phyloP scores from a whole-genome alignment of 2,329 filamentous ascomycete genomes.

The Lomentospora prolificans region DNA sequence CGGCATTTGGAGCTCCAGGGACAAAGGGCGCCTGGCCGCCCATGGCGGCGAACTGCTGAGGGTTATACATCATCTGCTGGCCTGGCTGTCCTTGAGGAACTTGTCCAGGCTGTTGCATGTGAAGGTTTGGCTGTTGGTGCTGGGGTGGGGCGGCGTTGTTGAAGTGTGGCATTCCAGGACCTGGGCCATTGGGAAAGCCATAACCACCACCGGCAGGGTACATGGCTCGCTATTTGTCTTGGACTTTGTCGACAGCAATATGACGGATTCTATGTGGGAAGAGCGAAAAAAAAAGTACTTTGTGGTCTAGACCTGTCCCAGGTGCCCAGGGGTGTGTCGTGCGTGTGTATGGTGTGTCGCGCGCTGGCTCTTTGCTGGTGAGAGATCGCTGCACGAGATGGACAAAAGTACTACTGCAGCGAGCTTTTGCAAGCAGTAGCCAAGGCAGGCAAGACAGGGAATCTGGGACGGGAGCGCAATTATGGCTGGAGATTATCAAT shows the following conservation, averaged over 20 bases:
- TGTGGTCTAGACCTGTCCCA: not conserved
- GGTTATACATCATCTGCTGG: slow-evolving; percentile 10
- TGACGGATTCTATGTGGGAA: not conserved
- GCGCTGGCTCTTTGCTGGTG: not conserved
- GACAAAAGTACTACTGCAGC: not conserved
- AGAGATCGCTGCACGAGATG: not conserved
- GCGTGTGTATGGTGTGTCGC: too few species aligned
- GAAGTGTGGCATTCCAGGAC: slow-evolving; percentile 7
- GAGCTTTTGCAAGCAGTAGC: not conserved
- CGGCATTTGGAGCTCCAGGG: slow-evolving; percentile 3
- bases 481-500: slow-evolving; percentile 7
- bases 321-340: too few species aligned
- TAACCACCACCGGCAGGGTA: slow-evolving; percentile 7
- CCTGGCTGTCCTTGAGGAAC: slow-evolving; percentile 1
- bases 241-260: not conserved
- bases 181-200: slow-evolving; percentile 8
- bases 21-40: slow-evolving; percentile 7
- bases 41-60: slow-evolving; percentile 9
- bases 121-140: slow-evolving; percentile 6
- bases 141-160: slow-evolving; percentile 6
- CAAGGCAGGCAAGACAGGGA: not conserved
- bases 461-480: slow-evolving; percentile 1
- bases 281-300: not conserved
- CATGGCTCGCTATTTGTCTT: slow-evolving; percentile 4
- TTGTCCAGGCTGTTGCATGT: slow-evolving; percentile 7